These are phyloP conservation scores for Rhodocollybia butyracea DNA, from an alignment of 768 basidiomycete species.

Conservation along the genomic window DNA sequence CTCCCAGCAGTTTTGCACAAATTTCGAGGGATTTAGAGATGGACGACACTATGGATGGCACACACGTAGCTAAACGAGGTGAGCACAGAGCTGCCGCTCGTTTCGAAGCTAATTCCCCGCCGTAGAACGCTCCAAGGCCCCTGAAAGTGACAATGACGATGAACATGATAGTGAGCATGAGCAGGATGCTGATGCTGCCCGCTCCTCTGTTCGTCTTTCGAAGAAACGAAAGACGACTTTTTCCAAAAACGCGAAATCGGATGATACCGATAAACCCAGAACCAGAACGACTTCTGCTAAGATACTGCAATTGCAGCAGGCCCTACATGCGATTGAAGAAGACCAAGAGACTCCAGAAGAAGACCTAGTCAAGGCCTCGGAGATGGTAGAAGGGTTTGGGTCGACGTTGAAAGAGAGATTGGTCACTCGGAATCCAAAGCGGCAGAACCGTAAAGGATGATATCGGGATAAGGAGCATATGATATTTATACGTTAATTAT, in stretches of 20 bases:
- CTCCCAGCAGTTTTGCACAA: conserved; percentile 10
- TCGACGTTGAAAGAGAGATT: neutral
- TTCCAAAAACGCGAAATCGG: neutral
- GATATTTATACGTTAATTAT: too few species aligned
- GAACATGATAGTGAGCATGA: neutral
- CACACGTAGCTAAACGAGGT: neutral
- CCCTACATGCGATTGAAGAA: conserved; percentile 38
- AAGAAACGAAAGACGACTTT: conserved; percentile 1
- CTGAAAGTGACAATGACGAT: neutral
- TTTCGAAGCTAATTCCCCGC: neutral
- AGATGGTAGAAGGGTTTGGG: conserved; percentile 44
- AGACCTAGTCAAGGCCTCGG: conserved; percentile 45
- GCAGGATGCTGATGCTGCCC: too few species aligned
- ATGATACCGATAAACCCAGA: too few species aligned
- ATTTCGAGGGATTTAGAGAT: conserved; percentile 4
- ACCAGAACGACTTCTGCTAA: conserved; percentile 37
- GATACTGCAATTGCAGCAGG: conserved; percentile 41
- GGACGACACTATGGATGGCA: conserved; percentile 11
- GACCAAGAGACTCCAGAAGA: conserved; percentile 48
- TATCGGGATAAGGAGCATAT: too few species aligned
- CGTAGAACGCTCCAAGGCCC: neutral
- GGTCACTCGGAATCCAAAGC: neutral
- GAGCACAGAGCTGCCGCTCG: neutral
- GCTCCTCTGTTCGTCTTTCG: neutral
- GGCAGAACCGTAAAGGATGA: too few species aligned